phyloP scores from a whole-genome alignment of 306 rosid genomes.

The Albizia julibrissin region DNA sequence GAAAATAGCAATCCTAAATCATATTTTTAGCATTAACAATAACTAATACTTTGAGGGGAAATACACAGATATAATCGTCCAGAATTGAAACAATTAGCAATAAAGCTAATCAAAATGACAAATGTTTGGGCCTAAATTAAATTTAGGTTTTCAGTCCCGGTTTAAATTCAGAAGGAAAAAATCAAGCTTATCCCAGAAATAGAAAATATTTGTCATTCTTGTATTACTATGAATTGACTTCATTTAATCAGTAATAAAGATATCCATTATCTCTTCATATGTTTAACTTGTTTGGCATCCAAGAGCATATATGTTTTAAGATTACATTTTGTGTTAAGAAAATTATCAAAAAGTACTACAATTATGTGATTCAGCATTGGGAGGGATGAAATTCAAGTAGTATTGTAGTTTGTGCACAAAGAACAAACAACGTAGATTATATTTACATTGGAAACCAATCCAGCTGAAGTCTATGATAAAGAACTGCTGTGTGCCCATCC shows the following conservation, averaged over 20 bases:
- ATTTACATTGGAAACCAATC: conserved; percentile 97
- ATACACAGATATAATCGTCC: not conserved
- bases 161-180: not conserved
- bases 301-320: not conserved
- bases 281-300: not conserved
- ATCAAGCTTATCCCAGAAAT: not conserved
- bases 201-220: not conserved
- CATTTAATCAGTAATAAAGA: not conserved
- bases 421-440: conserved; percentile 4
- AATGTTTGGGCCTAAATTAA: not conserved
- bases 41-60: not conserved
- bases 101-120: not conserved
- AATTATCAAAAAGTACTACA: not conserved
- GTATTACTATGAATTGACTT: not conserved
- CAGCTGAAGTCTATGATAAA: conserved; percentile 92
- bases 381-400: not conserved
- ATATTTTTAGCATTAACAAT: conserved; percentile 11
- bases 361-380: not conserved
- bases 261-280: too few species aligned
- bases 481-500: conserved; percentile 97
- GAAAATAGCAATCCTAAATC: conserved; percentile 12
- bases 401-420: not conserved
- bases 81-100: not conserved
- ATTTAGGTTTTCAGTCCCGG: not conserved
- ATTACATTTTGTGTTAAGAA: not conserved